A percentile compares a stretch with the other conserved stretches of the same genome.
These are phyloP conservation scores for Mycosarcoma maydis DNA, from an alignment of 1,284 basidiomycete species.

Conservation along the genomic window DNA sequence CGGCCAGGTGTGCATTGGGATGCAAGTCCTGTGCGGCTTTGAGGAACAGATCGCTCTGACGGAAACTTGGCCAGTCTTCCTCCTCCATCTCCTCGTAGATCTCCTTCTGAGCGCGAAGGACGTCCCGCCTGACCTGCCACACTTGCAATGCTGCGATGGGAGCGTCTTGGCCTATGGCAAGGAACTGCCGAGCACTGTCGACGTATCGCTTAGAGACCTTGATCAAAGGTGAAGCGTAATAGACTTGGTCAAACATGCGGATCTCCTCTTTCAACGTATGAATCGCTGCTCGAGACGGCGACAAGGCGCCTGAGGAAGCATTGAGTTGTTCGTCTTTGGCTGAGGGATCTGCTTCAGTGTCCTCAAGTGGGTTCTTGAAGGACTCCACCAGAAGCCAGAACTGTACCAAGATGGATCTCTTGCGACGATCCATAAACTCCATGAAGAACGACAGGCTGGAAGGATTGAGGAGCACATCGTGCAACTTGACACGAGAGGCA, in stretches of 20 bases:
- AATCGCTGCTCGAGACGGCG: constrained; percentile 55
- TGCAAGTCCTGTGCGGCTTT: constrained; percentile 80
- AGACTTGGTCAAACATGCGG: constrained; percentile 82
- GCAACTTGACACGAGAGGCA: constrained; percentile 36
- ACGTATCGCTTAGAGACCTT: constrained; percentile 77
- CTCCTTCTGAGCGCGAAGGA: constrained; percentile 84
- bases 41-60: constrained; percentile 86
- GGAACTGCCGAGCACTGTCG: constrained; percentile 77
- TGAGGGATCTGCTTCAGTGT: constrained; percentile 64
- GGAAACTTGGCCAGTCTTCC: constrained; percentile 86
- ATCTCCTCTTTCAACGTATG: constrained; percentile 82
- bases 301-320: constrained; percentile 16
- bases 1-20: constrained; percentile 67
- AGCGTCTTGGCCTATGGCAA: constrained; percentile 50
- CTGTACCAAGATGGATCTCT: constrained; percentile 84
- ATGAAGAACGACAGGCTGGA: constrained; percentile 92
- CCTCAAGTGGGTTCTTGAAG: constrained; percentile 92
- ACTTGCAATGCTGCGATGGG: constrained; percentile 57
- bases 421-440: constrained; percentile 94
- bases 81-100: constrained; percentile 86
- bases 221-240: constrained; percentile 76
- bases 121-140: constrained; percentile 72
- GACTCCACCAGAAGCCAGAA: constrained; percentile 98
- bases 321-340: constrained; percentile 68
- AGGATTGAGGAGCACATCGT: constrained; percentile 82